Evolutionary conservation across 768 basidiomycete genomes (phyloP).

Genomic region (Amanita pallidorosea): DNA sequence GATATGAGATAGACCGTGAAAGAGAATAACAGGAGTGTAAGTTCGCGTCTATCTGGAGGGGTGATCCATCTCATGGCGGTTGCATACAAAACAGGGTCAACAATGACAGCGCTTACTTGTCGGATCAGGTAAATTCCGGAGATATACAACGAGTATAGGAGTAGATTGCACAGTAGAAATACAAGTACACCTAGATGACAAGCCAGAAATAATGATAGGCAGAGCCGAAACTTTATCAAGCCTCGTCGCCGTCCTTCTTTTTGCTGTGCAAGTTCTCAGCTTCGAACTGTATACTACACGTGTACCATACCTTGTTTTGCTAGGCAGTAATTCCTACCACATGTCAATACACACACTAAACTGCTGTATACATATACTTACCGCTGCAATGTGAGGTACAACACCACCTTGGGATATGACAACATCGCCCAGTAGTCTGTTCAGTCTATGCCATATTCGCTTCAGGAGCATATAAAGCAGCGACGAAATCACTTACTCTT

Average conservation of each 20-base stretch:
- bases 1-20: slow-evolving; percentile 58
- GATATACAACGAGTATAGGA: background rate
- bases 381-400: slow-evolving; percentile 62
- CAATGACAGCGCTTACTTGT: too few relatives aligned
- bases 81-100: background rate
- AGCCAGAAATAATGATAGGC: slow-evolving; percentile 11
- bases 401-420: slow-evolving; percentile 96
- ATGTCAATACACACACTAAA: slow-evolving; percentile 1
- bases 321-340: slow-evolving; percentile 28
- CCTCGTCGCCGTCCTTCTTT: slow-evolving; percentile 30
- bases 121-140: background rate
- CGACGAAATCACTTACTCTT: slow-evolving; percentile 47
- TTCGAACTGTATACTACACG: background rate
- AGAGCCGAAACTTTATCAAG: slow-evolving; percentile 14
- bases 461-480: background rate
- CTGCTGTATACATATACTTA: slow-evolving; percentile 12
- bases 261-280: slow-evolving; percentile 14
- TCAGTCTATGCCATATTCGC: slow-evolving; percentile 32
- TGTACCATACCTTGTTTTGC: slow-evolving; percentile 24
- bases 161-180: slow-evolving; percentile 5
- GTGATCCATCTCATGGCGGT: slow-evolving; percentile 47
- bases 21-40: slow-evolving; percentile 56
- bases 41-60: slow-evolving; percentile 64
- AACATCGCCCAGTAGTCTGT: slow-evolving; percentile 66
- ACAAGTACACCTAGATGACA: slow-evolving; percentile 6